Percentiles rank a stretch among this genome's conserved stretches.
phyloP scores from a whole-genome alignment of 352 stramenopile species.

The Detonula confervacea region DNA sequence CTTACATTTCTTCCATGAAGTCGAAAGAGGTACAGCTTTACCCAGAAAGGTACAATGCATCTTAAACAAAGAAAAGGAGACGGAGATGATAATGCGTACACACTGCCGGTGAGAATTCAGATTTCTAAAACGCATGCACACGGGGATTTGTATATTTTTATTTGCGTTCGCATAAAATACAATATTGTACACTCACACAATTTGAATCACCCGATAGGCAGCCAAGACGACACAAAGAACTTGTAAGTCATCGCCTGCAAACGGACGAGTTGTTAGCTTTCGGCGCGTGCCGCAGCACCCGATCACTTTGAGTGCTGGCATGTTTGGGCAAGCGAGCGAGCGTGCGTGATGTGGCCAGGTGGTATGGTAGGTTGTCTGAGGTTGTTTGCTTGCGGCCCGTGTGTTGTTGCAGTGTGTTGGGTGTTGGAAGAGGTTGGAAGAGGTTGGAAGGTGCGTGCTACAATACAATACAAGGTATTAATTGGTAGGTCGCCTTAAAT shows the following conservation, averaged over 20 bases:
- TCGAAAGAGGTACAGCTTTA: conserved; percentile 21
- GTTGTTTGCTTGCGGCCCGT: too few species aligned
- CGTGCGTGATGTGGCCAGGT: neutral
- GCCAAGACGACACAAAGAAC: conserved; percentile 28
- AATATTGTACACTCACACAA: conserved; percentile 24
- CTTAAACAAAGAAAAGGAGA: too few species aligned
- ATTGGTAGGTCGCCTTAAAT: too few species aligned
- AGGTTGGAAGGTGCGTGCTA: too few species aligned
- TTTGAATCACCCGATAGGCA: conserved; percentile 25
- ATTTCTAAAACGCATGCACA: too few species aligned
- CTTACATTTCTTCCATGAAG: conserved; percentile 15
- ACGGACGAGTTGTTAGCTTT: conserved; percentile 38
- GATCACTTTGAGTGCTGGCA: conserved; percentile 37
- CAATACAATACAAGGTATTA: too few species aligned
- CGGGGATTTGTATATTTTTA: too few species aligned
- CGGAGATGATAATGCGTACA: too few species aligned
- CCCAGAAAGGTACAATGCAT: conserved; percentile 36
- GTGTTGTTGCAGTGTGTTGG: too few species aligned
- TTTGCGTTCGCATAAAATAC: too few species aligned
- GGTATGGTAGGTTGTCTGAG: neutral
- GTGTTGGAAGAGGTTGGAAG: too few species aligned
- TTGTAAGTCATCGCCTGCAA: conserved; percentile 48
- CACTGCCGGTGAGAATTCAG: too few species aligned
- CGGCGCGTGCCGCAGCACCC: conserved; percentile 7
- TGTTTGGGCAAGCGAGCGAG: neutral